Base-by-base conservation (phyloP, 495 filamentous ascomycete species). In the Parachaetomium inaequale region DNA sequence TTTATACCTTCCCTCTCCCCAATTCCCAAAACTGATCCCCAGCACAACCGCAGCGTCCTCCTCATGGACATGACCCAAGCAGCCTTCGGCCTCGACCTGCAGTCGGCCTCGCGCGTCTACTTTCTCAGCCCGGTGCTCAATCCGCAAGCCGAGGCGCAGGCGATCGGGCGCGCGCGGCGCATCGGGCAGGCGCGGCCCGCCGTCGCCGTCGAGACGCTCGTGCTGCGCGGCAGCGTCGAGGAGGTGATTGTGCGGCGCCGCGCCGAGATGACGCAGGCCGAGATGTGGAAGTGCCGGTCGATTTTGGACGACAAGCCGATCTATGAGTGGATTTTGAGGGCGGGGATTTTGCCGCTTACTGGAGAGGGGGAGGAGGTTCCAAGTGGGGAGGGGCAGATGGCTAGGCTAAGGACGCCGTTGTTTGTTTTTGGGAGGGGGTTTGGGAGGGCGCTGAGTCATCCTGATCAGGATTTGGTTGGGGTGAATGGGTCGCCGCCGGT, bases 61-160 rank as follows among this genome's bases (percentile, higher is more conserved):
- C 78, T 97, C 5, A 97, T 98, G 90, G 91, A 96, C 68, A 84
- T 96, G 23, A 82, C 81, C 3, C 89, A 94, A 70, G 92, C 92
- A 17, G 91, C 93, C 3, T 90, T 91, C 61, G 93, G 93, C 0
- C 79, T 98, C 0, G 91, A 96, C 66, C 84, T 97, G 68, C 84
- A 84, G 23, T 84, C 84, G 34, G 93, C 94, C 5, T 92, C 87
- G 0, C 81, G 93, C 0, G 87, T 97, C n/a, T 95, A 88, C 77
- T 96, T 98, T 66, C 81, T 96, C 62, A 95, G 91, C 60, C 93
- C 93, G 0, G 88, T 94, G 31, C 87, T 94, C 75, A 88, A 90
- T 53, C 90, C 91, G 0, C 87, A 89, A 61, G 82, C 96, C 8
- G 90, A 96, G 68, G 91, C 89, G 4, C 93, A 98, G 71, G 93